Evolutionary conservation across 2,329 filamentous ascomycete genomes (phyloP), one percentile per base, ranked within the genome.

Genomic region (Hirsutella minnesotensis): DNA sequence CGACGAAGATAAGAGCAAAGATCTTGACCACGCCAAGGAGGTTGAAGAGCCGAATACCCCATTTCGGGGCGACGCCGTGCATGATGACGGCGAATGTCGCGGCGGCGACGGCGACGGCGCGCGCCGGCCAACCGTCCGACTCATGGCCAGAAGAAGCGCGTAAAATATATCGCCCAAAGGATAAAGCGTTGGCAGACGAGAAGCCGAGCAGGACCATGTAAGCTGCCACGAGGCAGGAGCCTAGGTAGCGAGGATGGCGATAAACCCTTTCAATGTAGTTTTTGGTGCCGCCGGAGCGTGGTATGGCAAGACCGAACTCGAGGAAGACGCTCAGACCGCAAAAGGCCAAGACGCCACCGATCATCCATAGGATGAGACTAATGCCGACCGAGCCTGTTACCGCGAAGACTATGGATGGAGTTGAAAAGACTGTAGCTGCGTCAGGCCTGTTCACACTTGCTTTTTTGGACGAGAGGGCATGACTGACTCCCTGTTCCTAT

Each of bases 211-310:
- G 55, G 0, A 84, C 70, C 0, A 75, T 77, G 43, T 83, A 74
- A 1, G 79, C 69, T 0, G 79, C 78, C 12, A 84, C 65, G 15
- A 85, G 55, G 0, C 75, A 79, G 3, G 79, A 79, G 0, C 78
- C 77, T 3, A 86, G 66, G 47, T 82, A 79, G 5, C 71, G 69
- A 2, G 81, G 81, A 27, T 66, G 65, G 2, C 72, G 70, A 55
- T 81, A 85, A 0, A 77, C 77, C 55, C 79, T 81, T 56, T 86
- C 81, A 37, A 86, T 70, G 53, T 84, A 85, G 7, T 84, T 78
- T 59, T 85, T 86, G 21, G 75, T 67, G 20, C 80, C 81, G 7
- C 81, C 81, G 1, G 76, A 81, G 1, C 79, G 68, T 15, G 82
- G 82, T 13, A 86, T 62, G 79, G 84, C 83, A 51, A 73, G 80